Conservation (phyloP, 192 early-diverging fungal species). For the Backusella tuberculispora region DNA sequence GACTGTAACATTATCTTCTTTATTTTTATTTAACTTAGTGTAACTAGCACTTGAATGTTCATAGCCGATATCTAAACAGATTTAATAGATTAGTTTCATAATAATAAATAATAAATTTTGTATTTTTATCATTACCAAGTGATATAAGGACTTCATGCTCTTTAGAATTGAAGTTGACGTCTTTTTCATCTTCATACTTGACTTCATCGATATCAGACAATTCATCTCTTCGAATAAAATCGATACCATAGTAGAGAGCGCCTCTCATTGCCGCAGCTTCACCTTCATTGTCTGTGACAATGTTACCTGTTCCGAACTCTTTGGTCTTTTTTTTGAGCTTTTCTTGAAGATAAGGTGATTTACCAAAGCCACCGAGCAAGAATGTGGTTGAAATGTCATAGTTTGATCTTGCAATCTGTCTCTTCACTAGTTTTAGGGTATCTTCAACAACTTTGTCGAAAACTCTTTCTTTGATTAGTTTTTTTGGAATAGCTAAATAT, state of each 20-base stretch:
- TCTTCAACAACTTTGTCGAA: neutral
- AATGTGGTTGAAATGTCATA: neutral
- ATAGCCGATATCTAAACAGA: neutral
- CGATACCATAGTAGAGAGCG: neutral
- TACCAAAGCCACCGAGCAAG: constrained; percentile 9
- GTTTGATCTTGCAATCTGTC: neutral
- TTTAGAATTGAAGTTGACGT: neutral
- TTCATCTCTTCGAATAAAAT: constrained; percentile 3
- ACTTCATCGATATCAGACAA: neutral
- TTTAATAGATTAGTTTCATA: too few relatives aligned
- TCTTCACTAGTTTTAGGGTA: neutral
- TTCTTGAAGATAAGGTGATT: neutral
- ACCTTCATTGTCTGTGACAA: neutral
- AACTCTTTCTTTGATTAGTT: neutral
- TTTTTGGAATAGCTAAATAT: neutral
- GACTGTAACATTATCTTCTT: neutral
- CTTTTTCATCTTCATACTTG: neutral
- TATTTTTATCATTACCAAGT: neutral
- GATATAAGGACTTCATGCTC: neutral
- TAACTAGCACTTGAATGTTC: neutral
- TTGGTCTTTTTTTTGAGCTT: neutral
- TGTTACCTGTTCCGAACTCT: neutral
- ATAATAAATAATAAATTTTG: neutral
- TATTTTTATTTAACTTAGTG: neutral
- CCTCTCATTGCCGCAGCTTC: constrained; percentile 5